Evolutionary conservation across 345 rosid species (phyloP).

Genomic region (Fremontodendron californicum): DNA sequence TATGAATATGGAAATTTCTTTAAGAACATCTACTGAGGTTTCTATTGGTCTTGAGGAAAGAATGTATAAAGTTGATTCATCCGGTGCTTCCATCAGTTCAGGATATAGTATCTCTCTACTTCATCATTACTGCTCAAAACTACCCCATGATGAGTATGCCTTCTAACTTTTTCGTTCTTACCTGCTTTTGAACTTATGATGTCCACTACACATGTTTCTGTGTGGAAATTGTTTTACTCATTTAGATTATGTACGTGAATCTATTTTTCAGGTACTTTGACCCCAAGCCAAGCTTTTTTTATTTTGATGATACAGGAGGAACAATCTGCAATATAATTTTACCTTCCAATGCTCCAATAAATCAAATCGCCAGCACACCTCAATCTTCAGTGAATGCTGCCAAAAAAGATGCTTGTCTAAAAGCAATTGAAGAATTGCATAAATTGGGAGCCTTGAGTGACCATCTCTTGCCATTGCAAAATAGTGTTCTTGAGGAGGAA

Average conservation of each 20-base stretch:
- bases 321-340: slow-evolving; percentile 64
- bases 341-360: slow-evolving; percentile 82
- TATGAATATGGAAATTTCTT: slow-evolving; percentile 70
- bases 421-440: slow-evolving; percentile 81
- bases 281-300: slow-evolving; percentile 74
- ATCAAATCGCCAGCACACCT: slow-evolving; percentile 51
- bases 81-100: slow-evolving; percentile 78
- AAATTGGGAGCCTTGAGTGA: slow-evolving; percentile 66
- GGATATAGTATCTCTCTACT: slow-evolving; percentile 79
- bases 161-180: slow-evolving; percentile 16
- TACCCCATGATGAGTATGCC: slow-evolving; percentile 90
- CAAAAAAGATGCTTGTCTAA: slow-evolving; percentile 74
- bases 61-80: slow-evolving; percentile 57
- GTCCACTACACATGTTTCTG: background rate
- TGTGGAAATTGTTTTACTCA: slow-evolving; percentile 1
- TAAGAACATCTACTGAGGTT: slow-evolving; percentile 57
- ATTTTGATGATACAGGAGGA: slow-evolving; percentile 65
- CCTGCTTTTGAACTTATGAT: slow-evolving; percentile 2
- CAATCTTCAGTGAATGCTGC: slow-evolving; percentile 72
- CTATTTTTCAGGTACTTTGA: slow-evolving; percentile 59
- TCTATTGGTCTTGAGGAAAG: slow-evolving; percentile 47
- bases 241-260: background rate
- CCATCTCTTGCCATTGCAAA: slow-evolving; percentile 52
- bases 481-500: slow-evolving; percentile 40
- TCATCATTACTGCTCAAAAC: slow-evolving; percentile 79